These are phyloP conservation scores for Scytalidium sp. DNA, from an alignment of 2,329 filamentous ascomycete genomes.

Conservation along the genomic window DNA sequence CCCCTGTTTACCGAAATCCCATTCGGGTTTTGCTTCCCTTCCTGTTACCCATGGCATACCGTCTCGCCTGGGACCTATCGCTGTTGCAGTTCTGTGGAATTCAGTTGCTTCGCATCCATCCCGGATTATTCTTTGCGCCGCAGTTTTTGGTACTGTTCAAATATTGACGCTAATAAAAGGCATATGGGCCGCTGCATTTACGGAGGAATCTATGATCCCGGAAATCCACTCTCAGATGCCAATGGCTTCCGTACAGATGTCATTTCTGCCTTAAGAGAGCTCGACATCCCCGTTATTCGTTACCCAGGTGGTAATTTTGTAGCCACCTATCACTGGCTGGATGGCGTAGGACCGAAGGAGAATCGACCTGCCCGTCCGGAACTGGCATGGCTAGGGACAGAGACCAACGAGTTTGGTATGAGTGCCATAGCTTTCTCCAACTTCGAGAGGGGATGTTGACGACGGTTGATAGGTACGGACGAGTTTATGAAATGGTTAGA, in stretches of 20 bases:
- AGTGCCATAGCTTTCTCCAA: conserved; percentile 44
- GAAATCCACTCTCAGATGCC: conserved; percentile 64
- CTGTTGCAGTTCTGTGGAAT: too few species aligned
- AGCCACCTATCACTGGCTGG: conserved; percentile 79
- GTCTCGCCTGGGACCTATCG: too few species aligned
- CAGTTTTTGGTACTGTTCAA: too few species aligned
- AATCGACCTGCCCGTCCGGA: conserved; percentile 61
- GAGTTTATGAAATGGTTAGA: conserved; percentile 81
- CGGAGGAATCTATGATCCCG: conserved; percentile 76
- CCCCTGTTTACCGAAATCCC: too few species aligned
- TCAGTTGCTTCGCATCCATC: too few species aligned
- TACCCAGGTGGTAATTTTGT: conserved; percentile 82
- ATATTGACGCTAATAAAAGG: conserved; percentile 39
- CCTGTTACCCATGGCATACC: too few species aligned
- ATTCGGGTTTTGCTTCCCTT: too few species aligned
- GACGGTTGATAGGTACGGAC: conserved; percentile 61
- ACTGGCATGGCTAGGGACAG: conserved; percentile 71
- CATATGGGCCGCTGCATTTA: conserved; percentile 88
- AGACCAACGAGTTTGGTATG: conserved; percentile 68
- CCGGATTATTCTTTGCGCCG: too few species aligned
- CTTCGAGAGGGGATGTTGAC: conserved; percentile 61
- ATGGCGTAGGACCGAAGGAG: conserved; percentile 70
- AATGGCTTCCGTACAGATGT: conserved; percentile 77
- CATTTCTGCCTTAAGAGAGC: conserved; percentile 65
- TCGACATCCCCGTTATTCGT: conserved; percentile 69